Percentiles rank a stretch among this genome's conserved stretches.
These are phyloP conservation scores for Crucibulum laeve DNA, from an alignment of 768 basidiomycete species.

Conservation along the genomic window DNA sequence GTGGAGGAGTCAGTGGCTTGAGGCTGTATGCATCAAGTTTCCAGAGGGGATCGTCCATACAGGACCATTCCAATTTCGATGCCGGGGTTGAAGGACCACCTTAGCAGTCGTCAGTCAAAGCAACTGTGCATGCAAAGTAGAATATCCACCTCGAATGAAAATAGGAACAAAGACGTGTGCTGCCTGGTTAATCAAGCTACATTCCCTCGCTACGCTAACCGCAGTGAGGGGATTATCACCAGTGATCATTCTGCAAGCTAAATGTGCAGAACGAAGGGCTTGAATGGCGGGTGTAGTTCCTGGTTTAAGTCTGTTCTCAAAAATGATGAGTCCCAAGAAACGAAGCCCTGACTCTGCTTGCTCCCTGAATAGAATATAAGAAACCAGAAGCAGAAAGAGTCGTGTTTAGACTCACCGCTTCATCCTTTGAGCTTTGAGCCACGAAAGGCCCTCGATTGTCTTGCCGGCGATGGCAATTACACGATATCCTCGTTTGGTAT, in stretches of 20 bases:
- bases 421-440: slow-evolving; percentile 96
- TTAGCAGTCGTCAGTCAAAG: slow-evolving; percentile 17
- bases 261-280: slow-evolving; percentile 80
- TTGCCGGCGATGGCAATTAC: slow-evolving; percentile 99
- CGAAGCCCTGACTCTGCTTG: slow-evolving; percentile 88
- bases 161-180: slow-evolving; percentile 84
- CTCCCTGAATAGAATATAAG: slow-evolving; percentile 52
- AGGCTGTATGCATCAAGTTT: slow-evolving; percentile 87
- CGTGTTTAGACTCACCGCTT: slow-evolving; percentile 58
- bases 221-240: slow-evolving; percentile 97
- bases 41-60: slow-evolving; percentile 83
- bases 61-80: slow-evolving; percentile 83
- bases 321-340: slow-evolving; percentile 94
- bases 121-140: background rate
- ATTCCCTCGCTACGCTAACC: slow-evolving; percentile 95
- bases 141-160: slow-evolving; percentile 63
- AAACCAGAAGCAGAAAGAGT: slow-evolving; percentile 2
- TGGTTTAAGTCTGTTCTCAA: slow-evolving; percentile 95
- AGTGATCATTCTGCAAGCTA: slow-evolving; percentile 97
- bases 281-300: slow-evolving; percentile 90
- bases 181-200: slow-evolving; percentile 80
- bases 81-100: slow-evolving; percentile 48
- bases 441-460: slow-evolving; percentile 87
- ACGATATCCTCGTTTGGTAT: slow-evolving; percentile 93
- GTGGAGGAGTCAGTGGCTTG: slow-evolving; percentile 69